Base-by-base conservation (phyloP, 768 basidiomycete species). In the Imleria badia region DNA sequence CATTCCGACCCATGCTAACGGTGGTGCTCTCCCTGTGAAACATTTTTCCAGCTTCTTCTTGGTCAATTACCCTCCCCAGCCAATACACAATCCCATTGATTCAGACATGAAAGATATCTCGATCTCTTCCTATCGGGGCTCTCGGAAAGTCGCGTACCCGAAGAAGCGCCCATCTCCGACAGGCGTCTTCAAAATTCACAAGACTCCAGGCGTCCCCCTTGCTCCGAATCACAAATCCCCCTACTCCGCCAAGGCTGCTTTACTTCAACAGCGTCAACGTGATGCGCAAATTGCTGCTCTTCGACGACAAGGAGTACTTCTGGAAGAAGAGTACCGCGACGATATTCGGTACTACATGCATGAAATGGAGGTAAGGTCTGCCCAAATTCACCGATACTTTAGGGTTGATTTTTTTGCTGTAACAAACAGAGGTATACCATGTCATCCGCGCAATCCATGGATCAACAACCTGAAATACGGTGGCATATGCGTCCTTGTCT, bases 401-500 rank as follows among this genome's bases (percentile, higher is more conserved):
- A 23, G 30, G 60, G 22, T 49, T 59, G 54, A 63, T 48, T n/a
- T 47, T n/a, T 47, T 47, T 45, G 45, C 12, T 38, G 2, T 35
- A n/a, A 34, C 22, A 33, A 53, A 54, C 30, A 95, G 94, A 82
- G 80, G 54, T 83, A 72, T 64, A 98, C 96, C 35, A 89, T 91
- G 83, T 90, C 90, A 29, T 94, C 89, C n/a, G 85, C 87, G 35
- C 83, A 94, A 60, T 93, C 94, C 47, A 99, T 99, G 92, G 97
- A 99, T 71, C 93, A 95, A 75, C 97, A 99, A 69, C 96, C 97
- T 33, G 97, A 99, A 74, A 94, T 99, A 67, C 82, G 89, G 65
- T 98, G 97, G 97, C 92, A 95, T 74, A 99, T 99, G 97, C 92
- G 97, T 35, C 93, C 93, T 33, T 96, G 91, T 77, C 86, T 99